Conservation (phyloP, 176 grass and related monocot species). For the Ananas comosus region DNA sequence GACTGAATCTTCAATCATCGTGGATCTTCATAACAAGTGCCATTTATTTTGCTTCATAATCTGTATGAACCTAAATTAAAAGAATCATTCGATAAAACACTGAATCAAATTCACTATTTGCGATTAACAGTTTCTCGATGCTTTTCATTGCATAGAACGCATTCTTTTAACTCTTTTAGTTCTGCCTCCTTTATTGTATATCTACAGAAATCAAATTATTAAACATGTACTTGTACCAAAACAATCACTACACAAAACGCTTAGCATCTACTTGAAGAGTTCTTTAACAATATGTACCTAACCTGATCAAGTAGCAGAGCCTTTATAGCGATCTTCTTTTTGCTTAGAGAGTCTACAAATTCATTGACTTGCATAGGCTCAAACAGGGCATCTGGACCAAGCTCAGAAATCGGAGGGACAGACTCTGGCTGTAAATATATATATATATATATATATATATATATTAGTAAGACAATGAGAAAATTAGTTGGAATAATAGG, state of each 20-base stretch:
- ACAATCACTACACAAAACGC: neutral
- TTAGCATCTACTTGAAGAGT: neutral
- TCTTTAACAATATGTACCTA: neutral
- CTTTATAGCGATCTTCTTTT: slow-evolving; percentile 86
- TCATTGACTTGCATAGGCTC: slow-evolving; percentile 52
- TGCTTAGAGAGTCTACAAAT: slow-evolving; percentile 43
- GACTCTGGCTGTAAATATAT: slow-evolving; percentile 47
- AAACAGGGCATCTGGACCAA: slow-evolving; percentile 83
- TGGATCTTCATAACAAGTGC: neutral
- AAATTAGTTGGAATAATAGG: neutral
- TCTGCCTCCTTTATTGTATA: too few species aligned
- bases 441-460: too few species aligned
- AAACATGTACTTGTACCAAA: too few species aligned
- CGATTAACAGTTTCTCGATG: neutral
- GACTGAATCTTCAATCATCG: neutral
- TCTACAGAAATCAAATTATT: too few species aligned
- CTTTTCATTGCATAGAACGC: neutral
- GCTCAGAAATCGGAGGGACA: slow-evolving; percentile 78
- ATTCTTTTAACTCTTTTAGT: neutral
- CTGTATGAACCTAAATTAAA: neutral
- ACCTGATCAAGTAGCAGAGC: slow-evolving; percentile 91
- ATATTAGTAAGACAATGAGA: slow-evolving; percentile 9
- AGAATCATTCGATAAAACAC: neutral
- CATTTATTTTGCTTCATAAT: neutral
- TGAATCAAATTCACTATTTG: neutral